A percentile compares a stretch with the other conserved stretches of the same genome.
phyloP scores from a whole-genome alignment of 2,329 filamentous ascomycete genomes.

The Chaetomiaceae sp. region DNA sequence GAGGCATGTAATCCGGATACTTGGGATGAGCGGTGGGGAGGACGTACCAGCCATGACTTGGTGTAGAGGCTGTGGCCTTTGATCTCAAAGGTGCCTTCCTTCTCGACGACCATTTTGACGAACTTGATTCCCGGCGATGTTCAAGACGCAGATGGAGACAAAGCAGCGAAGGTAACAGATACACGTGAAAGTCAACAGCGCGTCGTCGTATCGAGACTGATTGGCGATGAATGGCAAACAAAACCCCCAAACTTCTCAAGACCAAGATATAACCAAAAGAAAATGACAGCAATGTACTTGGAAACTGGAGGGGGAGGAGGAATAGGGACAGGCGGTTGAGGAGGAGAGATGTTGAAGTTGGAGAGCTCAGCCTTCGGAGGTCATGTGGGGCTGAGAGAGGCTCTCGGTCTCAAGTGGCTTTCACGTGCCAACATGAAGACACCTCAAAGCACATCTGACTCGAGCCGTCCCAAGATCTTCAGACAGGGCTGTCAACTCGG shows the following conservation, averaged over 20 bases:
- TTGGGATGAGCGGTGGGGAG: neutral
- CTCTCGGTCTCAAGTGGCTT: neutral
- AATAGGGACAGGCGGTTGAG: no score
- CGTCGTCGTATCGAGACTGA: no score
- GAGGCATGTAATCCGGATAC: neutral
- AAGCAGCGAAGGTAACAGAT: no score
- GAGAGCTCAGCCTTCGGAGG: neutral
- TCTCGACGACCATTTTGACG: constrained; percentile 37
- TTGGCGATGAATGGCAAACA: no score
- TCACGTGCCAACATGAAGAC: neutral
- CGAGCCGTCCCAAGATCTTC: neutral
- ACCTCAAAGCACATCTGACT: neutral
- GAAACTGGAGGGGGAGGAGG: no score
- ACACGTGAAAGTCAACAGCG: no score
- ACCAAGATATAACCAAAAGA: neutral
- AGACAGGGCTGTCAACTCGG: neutral
- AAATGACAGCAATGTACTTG: no score
- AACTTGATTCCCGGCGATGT: neutral
- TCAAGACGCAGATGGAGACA: no score
- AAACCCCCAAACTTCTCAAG: neutral
- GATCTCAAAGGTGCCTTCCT: constrained; percentile 49
- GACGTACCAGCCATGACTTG: constrained; percentile 55
- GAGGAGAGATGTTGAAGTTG: no score
- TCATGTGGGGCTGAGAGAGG: neutral
- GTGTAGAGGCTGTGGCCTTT: constrained; percentile 47